Conservation (phyloP, 129 eudicot genomes). For the Logfia minima region DNA sequence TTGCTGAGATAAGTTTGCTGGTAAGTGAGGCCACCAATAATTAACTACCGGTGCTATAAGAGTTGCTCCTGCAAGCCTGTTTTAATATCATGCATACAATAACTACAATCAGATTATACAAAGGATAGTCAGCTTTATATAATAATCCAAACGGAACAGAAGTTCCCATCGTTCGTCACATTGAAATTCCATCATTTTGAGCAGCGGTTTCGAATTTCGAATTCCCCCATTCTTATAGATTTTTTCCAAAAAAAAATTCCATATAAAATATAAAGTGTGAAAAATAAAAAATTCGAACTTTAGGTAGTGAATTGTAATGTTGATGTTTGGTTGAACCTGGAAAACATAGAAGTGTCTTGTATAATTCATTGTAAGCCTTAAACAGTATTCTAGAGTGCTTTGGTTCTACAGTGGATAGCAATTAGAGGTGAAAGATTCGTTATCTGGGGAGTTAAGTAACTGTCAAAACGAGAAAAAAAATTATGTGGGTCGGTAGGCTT, state of each 20-base stretch:
- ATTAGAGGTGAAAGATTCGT: not conserved
- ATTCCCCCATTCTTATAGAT: not conserved
- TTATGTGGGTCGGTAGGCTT: not conserved
- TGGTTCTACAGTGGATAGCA: not conserved
- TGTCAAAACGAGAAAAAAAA: not conserved
- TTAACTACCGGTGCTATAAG: constrained; percentile 79
- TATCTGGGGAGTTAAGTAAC: not conserved
- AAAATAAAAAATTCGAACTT: not conserved
- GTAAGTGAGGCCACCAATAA: constrained; percentile 76
- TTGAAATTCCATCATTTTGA: not conserved
- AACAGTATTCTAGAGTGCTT: no score
- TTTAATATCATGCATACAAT: not conserved
- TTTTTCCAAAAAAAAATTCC: no score
- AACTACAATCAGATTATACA: not conserved
- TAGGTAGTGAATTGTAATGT: not conserved
- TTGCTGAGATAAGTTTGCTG: constrained; percentile 57
- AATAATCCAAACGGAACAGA: not conserved
- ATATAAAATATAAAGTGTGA: not conserved
- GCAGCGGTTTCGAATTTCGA: not conserved
- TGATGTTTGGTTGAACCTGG: not conserved
- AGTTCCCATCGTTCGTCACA: not conserved
- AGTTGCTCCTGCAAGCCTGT: constrained; percentile 77
- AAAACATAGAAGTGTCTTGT: not conserved
- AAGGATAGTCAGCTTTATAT: not conserved
- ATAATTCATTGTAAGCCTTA: not conserved